phyloP scores from a whole-genome alignment of 768 basidiomycete species.

The Mycena crocata region DNA sequence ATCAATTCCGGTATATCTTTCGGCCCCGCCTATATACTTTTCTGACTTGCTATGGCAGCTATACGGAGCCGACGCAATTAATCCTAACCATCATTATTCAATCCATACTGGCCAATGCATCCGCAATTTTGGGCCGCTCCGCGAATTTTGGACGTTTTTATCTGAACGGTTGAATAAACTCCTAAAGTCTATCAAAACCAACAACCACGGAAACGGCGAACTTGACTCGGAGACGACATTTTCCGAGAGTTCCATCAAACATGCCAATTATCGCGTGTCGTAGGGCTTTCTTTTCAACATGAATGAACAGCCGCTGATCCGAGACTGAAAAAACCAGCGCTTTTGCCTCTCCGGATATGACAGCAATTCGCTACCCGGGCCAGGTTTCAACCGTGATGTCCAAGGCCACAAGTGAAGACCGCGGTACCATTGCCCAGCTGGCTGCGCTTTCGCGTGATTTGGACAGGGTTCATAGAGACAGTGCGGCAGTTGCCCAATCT shows the following conservation, averaged over 20 bases:
- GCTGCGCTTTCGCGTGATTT: background rate
- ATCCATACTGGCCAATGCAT: background rate
- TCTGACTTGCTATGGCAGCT: too few species aligned
- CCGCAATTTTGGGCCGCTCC: background rate
- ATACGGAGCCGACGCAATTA: too few species aligned
- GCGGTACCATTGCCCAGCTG: background rate
- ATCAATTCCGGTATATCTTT: background rate
- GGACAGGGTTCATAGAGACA: background rate
- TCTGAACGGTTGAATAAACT: background rate
- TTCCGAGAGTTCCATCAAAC: background rate
- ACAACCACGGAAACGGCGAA: background rate
- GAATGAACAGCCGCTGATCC: too few species aligned
- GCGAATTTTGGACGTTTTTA: background rate
- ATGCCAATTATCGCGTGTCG: too few species aligned
- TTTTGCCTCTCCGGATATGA: background rate
- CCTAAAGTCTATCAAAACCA: background rate
- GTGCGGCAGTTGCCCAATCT: background rate
- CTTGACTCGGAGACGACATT: background rate
- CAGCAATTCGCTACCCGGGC: background rate
- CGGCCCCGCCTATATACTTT: too few species aligned
- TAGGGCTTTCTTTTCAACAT: too few species aligned
- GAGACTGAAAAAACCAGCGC: background rate
- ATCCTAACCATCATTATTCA: background rate
- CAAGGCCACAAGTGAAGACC: background rate
- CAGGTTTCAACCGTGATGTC: background rate